Evolutionary conservation across 164 flowering plant genomes (phyloP).

Genomic region (Sedum album): DNA sequence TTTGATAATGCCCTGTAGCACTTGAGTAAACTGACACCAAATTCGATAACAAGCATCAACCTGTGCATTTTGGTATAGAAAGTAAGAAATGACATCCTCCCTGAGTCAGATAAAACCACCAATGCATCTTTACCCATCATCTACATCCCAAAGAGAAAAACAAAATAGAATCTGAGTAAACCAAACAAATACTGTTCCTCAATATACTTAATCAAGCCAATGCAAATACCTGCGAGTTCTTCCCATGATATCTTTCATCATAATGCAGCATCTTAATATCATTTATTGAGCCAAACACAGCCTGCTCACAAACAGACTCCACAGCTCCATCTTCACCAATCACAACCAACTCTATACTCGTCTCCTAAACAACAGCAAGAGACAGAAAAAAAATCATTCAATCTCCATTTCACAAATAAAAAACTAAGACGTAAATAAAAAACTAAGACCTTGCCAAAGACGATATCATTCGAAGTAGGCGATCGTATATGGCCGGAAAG

Average conservation of each 20-base stretch:
- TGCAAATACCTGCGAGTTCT: constrained; percentile 63
- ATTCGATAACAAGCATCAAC: constrained; percentile 24
- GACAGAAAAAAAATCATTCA: neutral
- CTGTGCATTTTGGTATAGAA: constrained; percentile 95
- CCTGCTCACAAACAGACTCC: constrained; percentile 82
- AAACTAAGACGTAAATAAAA: too few relatives aligned
- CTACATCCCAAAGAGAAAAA: constrained; percentile 26
- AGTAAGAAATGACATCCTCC: constrained; percentile 76
- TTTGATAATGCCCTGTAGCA: neutral
- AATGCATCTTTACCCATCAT: constrained; percentile 60
- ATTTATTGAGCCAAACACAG: constrained; percentile 85
- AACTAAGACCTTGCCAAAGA: constrained; percentile 68
- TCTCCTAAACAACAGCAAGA: constrained; percentile 48
- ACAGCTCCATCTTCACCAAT: constrained; percentile 76
- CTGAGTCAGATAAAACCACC: constrained; percentile 85
- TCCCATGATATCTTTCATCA: constrained; percentile 41
- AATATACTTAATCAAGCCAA: too few relatives aligned
- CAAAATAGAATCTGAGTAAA: neutral
- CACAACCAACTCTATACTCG: constrained; percentile 75
- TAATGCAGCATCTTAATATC: constrained; percentile 67
- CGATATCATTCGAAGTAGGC: constrained; percentile 57
- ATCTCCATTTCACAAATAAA: neutral
- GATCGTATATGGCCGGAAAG: constrained; percentile 71
- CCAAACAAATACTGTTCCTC: neutral
- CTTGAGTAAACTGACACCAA: neutral